Conservation (phyloP, 805 yeast species). For the Kodamaea leandrae region DNA sequence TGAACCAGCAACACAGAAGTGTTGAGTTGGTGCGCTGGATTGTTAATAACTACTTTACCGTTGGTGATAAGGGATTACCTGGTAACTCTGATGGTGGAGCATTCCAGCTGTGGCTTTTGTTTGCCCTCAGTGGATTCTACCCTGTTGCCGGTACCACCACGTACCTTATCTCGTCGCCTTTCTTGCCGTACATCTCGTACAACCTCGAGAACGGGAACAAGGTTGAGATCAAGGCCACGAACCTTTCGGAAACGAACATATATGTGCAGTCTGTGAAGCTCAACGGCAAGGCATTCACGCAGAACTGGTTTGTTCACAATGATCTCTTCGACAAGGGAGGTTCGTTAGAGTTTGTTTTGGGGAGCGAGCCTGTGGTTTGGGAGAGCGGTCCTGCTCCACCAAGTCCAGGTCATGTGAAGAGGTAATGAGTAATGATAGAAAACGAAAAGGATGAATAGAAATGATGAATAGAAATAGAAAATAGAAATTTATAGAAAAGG, state of each 20-base stretch:
- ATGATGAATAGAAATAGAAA: background rate
- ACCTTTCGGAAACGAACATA: conserved; percentile 19
- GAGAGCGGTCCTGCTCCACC: conserved; percentile 28
- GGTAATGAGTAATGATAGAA: no score
- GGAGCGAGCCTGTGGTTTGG: conserved; percentile 19
- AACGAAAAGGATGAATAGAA: background rate
- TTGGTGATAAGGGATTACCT: conserved; percentile 30
- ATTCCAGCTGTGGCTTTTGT: conserved; percentile 37
- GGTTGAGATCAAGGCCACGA: conserved; percentile 22
- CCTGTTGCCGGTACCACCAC: conserved; percentile 36
- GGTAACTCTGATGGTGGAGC: conserved; percentile 41
- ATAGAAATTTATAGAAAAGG: background rate
- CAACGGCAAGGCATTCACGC: conserved; percentile 23
- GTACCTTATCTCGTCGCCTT: conserved; percentile 31
- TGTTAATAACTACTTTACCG: conserved; percentile 22
- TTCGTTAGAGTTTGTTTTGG: conserved; percentile 18
- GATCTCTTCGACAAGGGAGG: conserved; percentile 30
- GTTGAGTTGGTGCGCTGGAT: conserved; percentile 30
- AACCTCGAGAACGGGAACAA: conserved; percentile 22
- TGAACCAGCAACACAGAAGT: conserved; percentile 25
- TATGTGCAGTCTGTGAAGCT: conserved; percentile 29
- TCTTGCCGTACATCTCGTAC: conserved; percentile 21
- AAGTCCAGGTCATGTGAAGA: conserved; percentile 19
- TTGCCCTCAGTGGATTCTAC: conserved; percentile 32
- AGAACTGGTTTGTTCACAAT: conserved; percentile 33